Base-by-base conservation (phyloP, 73 alveolate genomes). In the Paramecium sonneborni region DNA sequence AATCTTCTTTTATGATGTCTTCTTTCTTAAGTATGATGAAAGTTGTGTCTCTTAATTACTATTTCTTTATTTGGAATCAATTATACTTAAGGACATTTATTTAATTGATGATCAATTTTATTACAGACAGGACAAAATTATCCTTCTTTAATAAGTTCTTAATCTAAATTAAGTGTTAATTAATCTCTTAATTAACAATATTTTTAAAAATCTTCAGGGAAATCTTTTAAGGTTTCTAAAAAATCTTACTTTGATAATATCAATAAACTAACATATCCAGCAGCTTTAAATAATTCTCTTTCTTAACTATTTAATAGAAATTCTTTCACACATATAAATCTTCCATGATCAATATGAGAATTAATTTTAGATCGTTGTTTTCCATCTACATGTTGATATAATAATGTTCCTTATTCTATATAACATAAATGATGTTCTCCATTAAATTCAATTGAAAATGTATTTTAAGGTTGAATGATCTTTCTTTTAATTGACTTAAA, bases 211-310 rank as follows among this genome's bases (percentile, higher is more conserved):
- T 79, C 90, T 43, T 79, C 74, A n/a, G 69, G 69, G 15, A 41
- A 79, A 26, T 79, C 90, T 24, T 44, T 79, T 26, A 79, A 79
- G 15, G 69, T 79, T 14, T 79, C 55, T 0, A 79, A 21, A 15
- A 79, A 79, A 7, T 79, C 90, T 12, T 21, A 79, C 41, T 79
- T 79, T 39, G 90, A 38, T 21, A 79, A 24, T 12, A 46, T 34
- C 20, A 79, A 23, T 46, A 79, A 79, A 79, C 90, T 79, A 3
- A 43, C 90, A 79, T 79, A 79, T 30, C 90, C 90, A 21, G 55
- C 48, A 2, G 90, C 90, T 44, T 79, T 79, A 18, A 79, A 79
- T 9, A 11, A 24, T 23, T 43, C 76, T 24, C 8, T 20, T 1
- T 43, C 69, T 12, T 38, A 5, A 24, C 55, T 23, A 3, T 38